Percentiles rank a stretch among this genome's conserved stretches.
Conservation (phyloP, 1,284 basidiomycete species). For the Xerocomus nothofagi region DNA sequence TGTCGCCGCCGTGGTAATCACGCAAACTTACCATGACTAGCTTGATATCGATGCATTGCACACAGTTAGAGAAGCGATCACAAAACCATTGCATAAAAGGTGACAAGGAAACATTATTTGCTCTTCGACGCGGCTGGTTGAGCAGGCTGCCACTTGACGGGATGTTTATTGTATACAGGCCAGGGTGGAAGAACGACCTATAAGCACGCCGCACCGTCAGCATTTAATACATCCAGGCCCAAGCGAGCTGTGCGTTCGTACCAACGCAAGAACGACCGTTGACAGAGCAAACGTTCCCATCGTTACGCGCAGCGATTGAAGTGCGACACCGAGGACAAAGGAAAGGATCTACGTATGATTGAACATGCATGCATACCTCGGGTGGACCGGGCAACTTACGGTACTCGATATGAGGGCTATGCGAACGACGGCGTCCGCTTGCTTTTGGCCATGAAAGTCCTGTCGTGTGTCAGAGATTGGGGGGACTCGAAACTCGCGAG, state of each 20-base stretch:
- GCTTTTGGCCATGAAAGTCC: constrained; percentile 75
- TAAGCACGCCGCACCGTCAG: constrained; percentile 1
- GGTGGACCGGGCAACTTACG: constrained; percentile 33
- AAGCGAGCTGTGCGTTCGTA: constrained; percentile 36
- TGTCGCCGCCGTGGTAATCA: not conserved
- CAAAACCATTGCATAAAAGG: not conserved
- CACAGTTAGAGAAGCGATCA: not conserved
- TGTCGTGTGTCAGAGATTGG: constrained; percentile 31
- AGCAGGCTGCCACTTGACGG: constrained; percentile 62
- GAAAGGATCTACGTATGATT: constrained; percentile 50
- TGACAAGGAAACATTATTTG: constrained; percentile 17
- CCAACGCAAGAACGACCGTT: constrained; percentile 49
- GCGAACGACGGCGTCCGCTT: constrained; percentile 53
- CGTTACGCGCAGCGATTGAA: constrained; percentile 61
- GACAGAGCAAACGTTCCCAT: constrained; percentile 53
- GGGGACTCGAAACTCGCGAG: constrained; percentile 14
- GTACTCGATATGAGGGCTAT: constrained; percentile 44
- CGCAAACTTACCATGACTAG: not conserved
- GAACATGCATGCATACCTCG: not conserved
- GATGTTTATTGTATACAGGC: constrained; percentile 63
- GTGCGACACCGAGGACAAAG: constrained; percentile 59
- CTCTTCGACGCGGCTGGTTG: constrained; percentile 27
- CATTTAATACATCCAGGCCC: not conserved
- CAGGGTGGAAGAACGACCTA: constrained; percentile 70
- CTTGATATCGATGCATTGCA: not conserved